phyloP scores from a whole-genome alignment of 2,329 filamentous ascomycete genomes.

The Didymella pomorum region DNA sequence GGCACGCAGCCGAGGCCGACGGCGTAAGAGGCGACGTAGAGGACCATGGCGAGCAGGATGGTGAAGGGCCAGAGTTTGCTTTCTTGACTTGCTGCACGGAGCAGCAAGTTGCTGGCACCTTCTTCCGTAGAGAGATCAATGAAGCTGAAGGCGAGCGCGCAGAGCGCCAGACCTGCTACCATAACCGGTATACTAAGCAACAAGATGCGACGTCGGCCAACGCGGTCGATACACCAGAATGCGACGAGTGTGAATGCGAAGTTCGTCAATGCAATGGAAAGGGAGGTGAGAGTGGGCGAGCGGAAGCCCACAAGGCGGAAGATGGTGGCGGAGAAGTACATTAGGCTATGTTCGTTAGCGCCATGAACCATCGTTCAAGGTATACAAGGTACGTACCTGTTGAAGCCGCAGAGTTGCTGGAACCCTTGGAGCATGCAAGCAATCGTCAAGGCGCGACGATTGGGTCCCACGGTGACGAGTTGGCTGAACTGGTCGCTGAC shows the following conservation, averaged over 20 bases:
- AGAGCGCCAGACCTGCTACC: slow-evolving; percentile 74
- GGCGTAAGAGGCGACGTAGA: slow-evolving; percentile 87
- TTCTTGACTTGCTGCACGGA: not conserved
- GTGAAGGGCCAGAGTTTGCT: slow-evolving; percentile 46
- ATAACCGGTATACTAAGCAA: slow-evolving; percentile 87
- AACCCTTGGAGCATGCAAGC: slow-evolving; percentile 86
- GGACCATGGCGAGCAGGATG: slow-evolving; percentile 77
- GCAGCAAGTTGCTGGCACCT: not conserved
- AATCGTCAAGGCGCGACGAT: slow-evolving; percentile 79
- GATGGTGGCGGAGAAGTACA: slow-evolving; percentile 60
- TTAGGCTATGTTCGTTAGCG: slow-evolving; percentile 40
- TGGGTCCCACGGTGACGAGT: slow-evolving; percentile 55
- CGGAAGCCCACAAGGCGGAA: slow-evolving; percentile 57
- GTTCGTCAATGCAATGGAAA: slow-evolving; percentile 56
- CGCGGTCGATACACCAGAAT: slow-evolving; percentile 55
- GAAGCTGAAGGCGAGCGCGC: slow-evolving; percentile 75
- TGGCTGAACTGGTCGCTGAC: slow-evolving; percentile 65
- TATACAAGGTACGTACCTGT: slow-evolving; percentile 24
- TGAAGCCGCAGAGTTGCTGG: slow-evolving; percentile 79
- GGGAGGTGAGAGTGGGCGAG: slow-evolving; percentile 55
- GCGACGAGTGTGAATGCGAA: slow-evolving; percentile 57
- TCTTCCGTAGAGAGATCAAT: slow-evolving; percentile 57
- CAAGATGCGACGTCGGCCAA: slow-evolving; percentile 66
- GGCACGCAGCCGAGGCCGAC: slow-evolving; percentile 90
- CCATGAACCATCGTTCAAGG: no score